Conservation (phyloP, 352 stramenopile species). For the Pythium pectinolyticum region DNA sequence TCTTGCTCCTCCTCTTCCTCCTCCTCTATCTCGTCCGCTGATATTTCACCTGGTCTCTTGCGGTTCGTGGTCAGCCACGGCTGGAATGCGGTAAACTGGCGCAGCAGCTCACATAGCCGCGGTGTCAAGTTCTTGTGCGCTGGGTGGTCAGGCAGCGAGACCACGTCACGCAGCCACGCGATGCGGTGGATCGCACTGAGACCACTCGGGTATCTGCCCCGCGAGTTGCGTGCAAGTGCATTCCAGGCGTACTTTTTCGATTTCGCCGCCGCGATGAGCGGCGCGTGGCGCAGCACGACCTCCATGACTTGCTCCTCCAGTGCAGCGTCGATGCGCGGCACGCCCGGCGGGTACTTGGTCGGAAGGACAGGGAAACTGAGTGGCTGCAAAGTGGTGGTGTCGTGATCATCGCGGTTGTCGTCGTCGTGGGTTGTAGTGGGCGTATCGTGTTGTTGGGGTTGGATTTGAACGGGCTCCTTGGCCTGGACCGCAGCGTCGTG, state of each 20-base stretch:
- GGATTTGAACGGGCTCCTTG: no score
- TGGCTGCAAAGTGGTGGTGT: no score
- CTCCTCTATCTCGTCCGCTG: no score
- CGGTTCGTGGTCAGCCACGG: no score
- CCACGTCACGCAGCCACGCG: no score
- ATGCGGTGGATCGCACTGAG: no score
- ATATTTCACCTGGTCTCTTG: not conserved
- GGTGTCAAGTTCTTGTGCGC: not conserved
- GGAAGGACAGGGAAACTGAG: not conserved
- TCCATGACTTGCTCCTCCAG: constrained; percentile 1
- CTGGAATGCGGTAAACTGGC: no score
- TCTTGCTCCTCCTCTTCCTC: no score
- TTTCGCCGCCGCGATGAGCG: not conserved
- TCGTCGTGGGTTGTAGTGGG: no score
- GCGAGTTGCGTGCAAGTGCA: not conserved
- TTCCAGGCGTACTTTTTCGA: constrained; percentile 2
- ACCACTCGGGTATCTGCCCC: not conserved
- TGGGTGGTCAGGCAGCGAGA: no score
- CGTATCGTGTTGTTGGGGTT: no score
- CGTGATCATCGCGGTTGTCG: not conserved
- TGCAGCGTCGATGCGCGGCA: not conserved
- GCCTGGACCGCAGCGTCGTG: no score
- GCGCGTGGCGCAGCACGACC: not conserved
- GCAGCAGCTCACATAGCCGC: constrained; percentile 5
- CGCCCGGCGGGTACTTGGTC: not conserved